phyloP scores from a whole-genome alignment of 768 basidiomycete species.

The Auriscalpium vulgare region DNA sequence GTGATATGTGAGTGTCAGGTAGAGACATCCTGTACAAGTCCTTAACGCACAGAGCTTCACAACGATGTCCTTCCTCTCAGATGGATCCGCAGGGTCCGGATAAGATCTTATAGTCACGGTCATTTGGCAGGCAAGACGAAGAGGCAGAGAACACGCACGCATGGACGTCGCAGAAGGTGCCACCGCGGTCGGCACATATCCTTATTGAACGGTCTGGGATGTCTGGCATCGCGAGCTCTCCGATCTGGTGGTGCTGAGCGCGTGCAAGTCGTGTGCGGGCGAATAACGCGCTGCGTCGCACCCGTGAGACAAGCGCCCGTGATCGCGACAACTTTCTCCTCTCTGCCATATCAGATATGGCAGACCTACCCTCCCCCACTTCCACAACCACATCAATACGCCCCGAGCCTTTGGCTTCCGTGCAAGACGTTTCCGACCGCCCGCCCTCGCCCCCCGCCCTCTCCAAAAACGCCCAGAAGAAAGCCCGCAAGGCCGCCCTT shows the following conservation, averaged over 20 bases:
- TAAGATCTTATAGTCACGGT: slow-evolving; percentile 44
- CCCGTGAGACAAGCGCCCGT: no score
- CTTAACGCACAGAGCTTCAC: slow-evolving; percentile 70
- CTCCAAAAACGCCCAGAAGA: slow-evolving; percentile 78
- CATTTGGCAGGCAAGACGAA: neutral
- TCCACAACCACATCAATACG: no score
- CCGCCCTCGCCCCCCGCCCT: slow-evolving; percentile 22
- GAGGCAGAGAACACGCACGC: slow-evolving; percentile 39
- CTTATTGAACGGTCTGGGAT: slow-evolving; percentile 72
- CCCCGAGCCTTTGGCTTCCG: no score
- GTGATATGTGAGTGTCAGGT: neutral
- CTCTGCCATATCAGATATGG: no score
- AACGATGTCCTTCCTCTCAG: slow-evolving; percentile 69
- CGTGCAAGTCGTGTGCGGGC: no score
- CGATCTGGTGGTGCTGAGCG: no score
- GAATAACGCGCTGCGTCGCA: no score
- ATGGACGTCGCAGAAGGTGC: slow-evolving; percentile 88
- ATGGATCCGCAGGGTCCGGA: slow-evolving; percentile 55
- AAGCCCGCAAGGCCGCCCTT: slow-evolving; percentile 62
- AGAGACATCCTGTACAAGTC: no score
- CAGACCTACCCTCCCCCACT: no score
- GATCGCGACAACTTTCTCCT: no score
- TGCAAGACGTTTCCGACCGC: no score
- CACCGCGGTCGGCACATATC: slow-evolving; percentile 85
- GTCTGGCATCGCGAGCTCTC: neutral